A percentile compares a stretch with the other conserved stretches of the same genome.
Evolutionary conservation across 768 basidiomycete genomes (phyloP).

Genomic region (Pluteus cervinus): DNA sequence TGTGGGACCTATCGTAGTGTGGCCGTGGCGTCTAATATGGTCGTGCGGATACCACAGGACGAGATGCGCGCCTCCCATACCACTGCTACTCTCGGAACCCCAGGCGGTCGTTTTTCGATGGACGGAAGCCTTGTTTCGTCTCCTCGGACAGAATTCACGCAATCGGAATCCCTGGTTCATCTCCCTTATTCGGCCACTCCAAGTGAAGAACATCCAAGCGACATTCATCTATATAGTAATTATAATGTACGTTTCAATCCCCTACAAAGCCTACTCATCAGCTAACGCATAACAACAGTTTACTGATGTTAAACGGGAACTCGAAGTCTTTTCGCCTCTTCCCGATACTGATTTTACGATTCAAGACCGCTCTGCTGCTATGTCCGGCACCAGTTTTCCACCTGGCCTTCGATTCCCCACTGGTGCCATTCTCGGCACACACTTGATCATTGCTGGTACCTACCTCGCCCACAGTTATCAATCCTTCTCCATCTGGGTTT

Average conservation of each 20-base stretch:
- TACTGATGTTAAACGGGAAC: conserved; percentile 91
- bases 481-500: conserved; percentile 94
- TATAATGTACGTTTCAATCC: conserved; percentile 74
- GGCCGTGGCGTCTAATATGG: conserved; percentile 66
- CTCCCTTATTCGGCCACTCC: conserved; percentile 73
- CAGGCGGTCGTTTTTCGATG: conserved; percentile 53
- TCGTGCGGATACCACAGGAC: conserved; percentile 65
- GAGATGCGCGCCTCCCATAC: conserved; percentile 40
- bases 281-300: conserved; percentile 54
- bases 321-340: conserved; percentile 84
- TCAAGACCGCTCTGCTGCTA: conserved; percentile 71
- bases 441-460: conserved; percentile 92
- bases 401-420: conserved; percentile 96
- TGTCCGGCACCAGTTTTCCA: conserved; percentile 79
- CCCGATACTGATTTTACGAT: conserved; percentile 73
- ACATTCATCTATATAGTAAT: conserved; percentile 92
- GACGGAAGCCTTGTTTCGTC: conserved; percentile 29
- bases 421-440: conserved; percentile 84
- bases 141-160: conserved; percentile 42
- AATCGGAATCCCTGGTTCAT: conserved; percentile 56
- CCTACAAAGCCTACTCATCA: too few relatives aligned
- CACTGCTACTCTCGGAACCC: conserved; percentile 40
- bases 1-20: conserved; percentile 96
- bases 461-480: conserved; percentile 93
- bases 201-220: conserved; percentile 70